These are phyloP conservation scores for Termitomyces sp. DNA, from an alignment of 768 basidiomycete species.

Conservation along the genomic window DNA sequence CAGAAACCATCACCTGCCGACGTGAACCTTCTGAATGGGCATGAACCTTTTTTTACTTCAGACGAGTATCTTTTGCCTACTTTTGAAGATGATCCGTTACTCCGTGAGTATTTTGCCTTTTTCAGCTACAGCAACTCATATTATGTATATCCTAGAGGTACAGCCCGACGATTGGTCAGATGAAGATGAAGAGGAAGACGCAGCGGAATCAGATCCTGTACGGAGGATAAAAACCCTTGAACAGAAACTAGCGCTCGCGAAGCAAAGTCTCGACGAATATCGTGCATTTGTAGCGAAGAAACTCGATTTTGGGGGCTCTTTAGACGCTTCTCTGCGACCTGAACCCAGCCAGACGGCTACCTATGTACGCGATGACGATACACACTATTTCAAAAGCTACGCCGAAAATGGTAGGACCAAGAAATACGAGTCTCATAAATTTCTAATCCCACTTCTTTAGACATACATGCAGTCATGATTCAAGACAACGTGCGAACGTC, in stretches of 20 bases:
- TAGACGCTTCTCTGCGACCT: conserved; percentile 41
- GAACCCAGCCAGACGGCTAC: conserved; percentile 24
- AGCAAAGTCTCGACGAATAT: conserved; percentile 63
- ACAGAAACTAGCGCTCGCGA: conserved; percentile 56
- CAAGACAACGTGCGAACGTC: conserved; percentile 93
- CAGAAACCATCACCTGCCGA: conserved; percentile 55
- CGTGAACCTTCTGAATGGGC: conserved; percentile 48
- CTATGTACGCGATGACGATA: conserved; percentile 76
- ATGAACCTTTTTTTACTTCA: conserved; percentile 62
- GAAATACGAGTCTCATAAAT: neutral
- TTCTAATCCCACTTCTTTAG: conserved; percentile 35
- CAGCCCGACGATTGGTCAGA: conserved; percentile 76
- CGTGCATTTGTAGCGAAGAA: conserved; percentile 53
- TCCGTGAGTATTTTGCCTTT: conserved; percentile 55
- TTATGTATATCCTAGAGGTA: conserved; percentile 44
- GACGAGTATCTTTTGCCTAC: conserved; percentile 84
- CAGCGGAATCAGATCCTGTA: conserved; percentile 28
- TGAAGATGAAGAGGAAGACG: conserved; percentile 68
- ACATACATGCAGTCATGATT: conserved; percentile 96
- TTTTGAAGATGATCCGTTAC: conserved; percentile 82
- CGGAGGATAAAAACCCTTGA: conserved; percentile 60
- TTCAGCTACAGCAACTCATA: neutral
- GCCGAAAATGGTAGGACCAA: conserved; percentile 71
- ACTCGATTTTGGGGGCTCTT: conserved; percentile 44
- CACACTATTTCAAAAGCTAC: conserved; percentile 93